Evolutionary conservation across 768 basidiomycete species (phyloP), one percentile per base, ranked within the genome.

Genomic region (Pulveroboletus frians): DNA sequence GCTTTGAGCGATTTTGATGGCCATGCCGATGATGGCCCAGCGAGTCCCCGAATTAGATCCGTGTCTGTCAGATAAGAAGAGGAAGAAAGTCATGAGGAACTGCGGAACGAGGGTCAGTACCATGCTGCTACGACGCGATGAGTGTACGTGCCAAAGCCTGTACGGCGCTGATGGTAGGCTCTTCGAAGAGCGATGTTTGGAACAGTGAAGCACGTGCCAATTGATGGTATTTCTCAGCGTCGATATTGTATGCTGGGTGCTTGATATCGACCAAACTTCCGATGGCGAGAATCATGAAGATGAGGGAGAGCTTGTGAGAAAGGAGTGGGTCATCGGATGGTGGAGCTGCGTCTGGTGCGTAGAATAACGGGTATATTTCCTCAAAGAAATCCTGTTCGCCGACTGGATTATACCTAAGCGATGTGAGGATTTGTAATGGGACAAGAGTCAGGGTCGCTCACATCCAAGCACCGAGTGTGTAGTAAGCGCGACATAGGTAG

Each of bases 201-300:
- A 84, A 85, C 17, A 85, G 70, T 1, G 83, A 73, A 2, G 84
- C 83, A 50, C 80, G 76, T 3, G 82, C 81, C 15, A 85, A 67
- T 49, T 84, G 82, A 54, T 85, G 77, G 54, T 81, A 85, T 60
- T 83, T 83, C 61, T 85, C 82, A 1, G 84, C 84, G 47, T 86
- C 84, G 38, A 83, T 59, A 44, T 74, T 81, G 59, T 84, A 85
- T 0, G 83, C 75, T 14, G 77, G 69, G 32, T 78, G 65, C 15
- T 70, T 63, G 4, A 74, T 73, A 58, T 85, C 76, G 75, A 84
- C 80, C 42, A 85, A 71, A 10, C 75, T 76, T 3, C 83, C 84
- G 52, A 85, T 80, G 0, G 83, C 80, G 8, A 86, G 73, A 17
- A 85, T 71, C 69, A 85, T 82, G 59, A 81, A 85, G 68, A 83